Conservation (phyloP, 495 filamentous ascomycete genomes). For the Xylaria longipes region DNA sequence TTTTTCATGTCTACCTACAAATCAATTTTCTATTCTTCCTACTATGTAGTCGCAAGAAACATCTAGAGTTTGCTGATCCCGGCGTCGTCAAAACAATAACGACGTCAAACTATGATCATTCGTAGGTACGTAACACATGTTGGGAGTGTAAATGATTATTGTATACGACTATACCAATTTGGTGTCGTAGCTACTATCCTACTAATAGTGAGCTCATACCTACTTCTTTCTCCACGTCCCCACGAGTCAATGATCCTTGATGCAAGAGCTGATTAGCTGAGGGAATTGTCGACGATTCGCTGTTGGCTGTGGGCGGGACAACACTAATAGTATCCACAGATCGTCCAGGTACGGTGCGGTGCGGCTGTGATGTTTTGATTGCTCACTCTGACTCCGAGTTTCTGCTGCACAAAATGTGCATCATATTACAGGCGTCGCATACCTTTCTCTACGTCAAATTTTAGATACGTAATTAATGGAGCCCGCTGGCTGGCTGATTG, state of each 20-base stretch:
- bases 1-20: not conserved
- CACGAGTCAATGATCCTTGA: conserved; percentile 23
- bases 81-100: not conserved
- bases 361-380: conserved; percentile 4
- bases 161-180: not conserved
- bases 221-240: conserved; percentile 12
- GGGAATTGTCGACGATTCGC: conserved; percentile 19
- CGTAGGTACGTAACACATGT: not conserved
- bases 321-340: conserved; percentile 1
- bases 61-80: not conserved
- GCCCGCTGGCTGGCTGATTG: not conserved
- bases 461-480: not conserved
- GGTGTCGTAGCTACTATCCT: not conserved
- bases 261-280: conserved; percentile 7
- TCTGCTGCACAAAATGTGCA: conserved; percentile 17
- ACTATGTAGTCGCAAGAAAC: not conserved
- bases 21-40: not conserved
- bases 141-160: not conserved
- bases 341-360: conserved; percentile 13
- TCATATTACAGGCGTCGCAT: conserved; percentile 7
- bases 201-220: not conserved
- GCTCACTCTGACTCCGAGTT: not conserved
- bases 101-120: conserved; percentile 11
- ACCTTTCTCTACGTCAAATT: not conserved
- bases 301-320: conserved; percentile 6